phyloP scores from a whole-genome alignment of 805 yeast species.

The Monosporozyma solicola region DNA sequence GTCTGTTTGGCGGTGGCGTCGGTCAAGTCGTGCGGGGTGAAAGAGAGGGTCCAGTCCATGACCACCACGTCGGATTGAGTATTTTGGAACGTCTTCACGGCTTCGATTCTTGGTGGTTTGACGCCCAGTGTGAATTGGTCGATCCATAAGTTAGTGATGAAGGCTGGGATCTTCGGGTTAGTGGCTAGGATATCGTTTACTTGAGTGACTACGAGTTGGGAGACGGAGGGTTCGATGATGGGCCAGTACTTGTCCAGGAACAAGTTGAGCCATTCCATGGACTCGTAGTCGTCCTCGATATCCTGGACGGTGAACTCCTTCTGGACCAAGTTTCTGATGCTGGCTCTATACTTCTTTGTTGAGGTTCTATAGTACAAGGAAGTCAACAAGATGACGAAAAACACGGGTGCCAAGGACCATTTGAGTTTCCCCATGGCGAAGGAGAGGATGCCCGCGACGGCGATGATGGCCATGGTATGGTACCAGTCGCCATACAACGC shows the following conservation, averaged over 20 bases:
- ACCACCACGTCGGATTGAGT: constrained; percentile 91
- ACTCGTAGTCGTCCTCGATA: constrained; percentile 82
- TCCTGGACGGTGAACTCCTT: constrained; percentile 74
- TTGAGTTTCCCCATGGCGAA: constrained; percentile 72
- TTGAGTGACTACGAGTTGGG: constrained; percentile 77
- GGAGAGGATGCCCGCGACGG: constrained; percentile 60
- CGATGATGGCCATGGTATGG: constrained; percentile 69
- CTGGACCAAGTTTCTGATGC: constrained; percentile 70
- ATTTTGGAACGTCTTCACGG: constrained; percentile 79
- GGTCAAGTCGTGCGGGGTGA: constrained; percentile 81
- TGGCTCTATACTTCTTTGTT: constrained; percentile 66
- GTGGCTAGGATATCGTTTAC: constrained; percentile 77
- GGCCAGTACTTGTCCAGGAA: constrained; percentile 90
- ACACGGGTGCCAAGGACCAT: constrained; percentile 73
- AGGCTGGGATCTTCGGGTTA: constrained; percentile 66
- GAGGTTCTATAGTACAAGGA: constrained; percentile 75
- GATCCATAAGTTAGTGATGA: constrained; percentile 75
- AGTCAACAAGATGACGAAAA: constrained; percentile 54
- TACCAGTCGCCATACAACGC: constrained; percentile 91
- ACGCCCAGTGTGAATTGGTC: constrained; percentile 88
- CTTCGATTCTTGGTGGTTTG: constrained; percentile 89
- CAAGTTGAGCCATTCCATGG: constrained; percentile 91
- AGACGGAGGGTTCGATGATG: constrained; percentile 77
- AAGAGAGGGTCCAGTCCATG: constrained; percentile 94
- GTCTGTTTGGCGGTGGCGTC: constrained; percentile 82